phyloP scores from a whole-genome alignment of 202 grass and related monocot species.

The Carex arenaria region DNA sequence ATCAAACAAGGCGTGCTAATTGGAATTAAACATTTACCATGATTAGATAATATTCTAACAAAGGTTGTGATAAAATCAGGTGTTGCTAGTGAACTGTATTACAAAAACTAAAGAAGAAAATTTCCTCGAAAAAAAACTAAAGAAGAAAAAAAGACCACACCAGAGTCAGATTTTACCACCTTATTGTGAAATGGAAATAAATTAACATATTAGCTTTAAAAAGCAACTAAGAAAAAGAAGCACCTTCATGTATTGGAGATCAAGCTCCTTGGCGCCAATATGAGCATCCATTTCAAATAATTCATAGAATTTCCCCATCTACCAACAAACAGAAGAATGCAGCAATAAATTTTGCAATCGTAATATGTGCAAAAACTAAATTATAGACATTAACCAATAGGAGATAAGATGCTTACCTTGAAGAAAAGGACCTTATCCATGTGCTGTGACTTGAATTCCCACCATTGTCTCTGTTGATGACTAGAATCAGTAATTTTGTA shows the following conservation, averaged over 20 bases:
- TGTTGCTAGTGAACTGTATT: not conserved
- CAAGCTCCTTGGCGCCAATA: conserved; percentile 83
- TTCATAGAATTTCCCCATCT: conserved; percentile 99
- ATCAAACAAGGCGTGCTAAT: not conserved
- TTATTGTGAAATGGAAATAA: not conserved
- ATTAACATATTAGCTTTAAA: conserved; percentile 11
- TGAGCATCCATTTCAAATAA: conserved; percentile 98
- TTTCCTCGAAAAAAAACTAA: no score
- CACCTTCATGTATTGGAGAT: conserved; percentile 99
- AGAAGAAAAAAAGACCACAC: not conserved
- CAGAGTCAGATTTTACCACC: not conserved
- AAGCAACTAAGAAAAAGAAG: not conserved
- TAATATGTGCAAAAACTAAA: not conserved
- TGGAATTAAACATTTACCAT: not conserved
- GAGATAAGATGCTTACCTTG: conserved; percentile 50
- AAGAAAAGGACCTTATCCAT: conserved; percentile 99
- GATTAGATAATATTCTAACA: not conserved
- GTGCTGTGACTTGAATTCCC: conserved; percentile 97
- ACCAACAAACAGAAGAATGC: conserved; percentile 25
- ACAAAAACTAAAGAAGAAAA: not conserved
- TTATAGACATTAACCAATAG: not conserved
- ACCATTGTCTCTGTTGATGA: conserved; percentile 88
- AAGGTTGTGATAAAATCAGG: not conserved
- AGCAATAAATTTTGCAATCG: conserved; percentile 11
- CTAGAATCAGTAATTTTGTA: conserved; percentile 24